Base-by-base conservation (phyloP, 1,139 yeast genomes). In the Suhomyces taliae region DNA sequence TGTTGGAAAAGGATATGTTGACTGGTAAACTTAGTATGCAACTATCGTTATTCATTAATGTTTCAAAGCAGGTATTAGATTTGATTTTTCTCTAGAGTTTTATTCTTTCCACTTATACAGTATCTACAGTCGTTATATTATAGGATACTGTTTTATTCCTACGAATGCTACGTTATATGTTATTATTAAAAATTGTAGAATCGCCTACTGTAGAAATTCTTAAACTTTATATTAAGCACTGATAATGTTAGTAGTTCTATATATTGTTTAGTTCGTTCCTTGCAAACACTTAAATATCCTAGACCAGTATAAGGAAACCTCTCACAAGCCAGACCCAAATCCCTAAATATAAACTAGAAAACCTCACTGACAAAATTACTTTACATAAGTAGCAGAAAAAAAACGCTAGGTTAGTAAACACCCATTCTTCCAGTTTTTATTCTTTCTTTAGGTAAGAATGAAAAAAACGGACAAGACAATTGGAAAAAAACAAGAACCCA, bases 1-100 rank as follows among this genome's bases (percentile, higher is more conserved):
- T 19, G 70, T 86, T 33, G 86, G 85, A 6, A 77, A 87, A 48
- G 79, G 76, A 37, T 81, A 74, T 57, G 75, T 86, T 39, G 83
- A 82, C 7, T 87, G 93, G 93, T 55, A 45, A 43, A 32, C 32
- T 27, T 32, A 40, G 12, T 4, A 24, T 15, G 27, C 27, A 24
- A 14, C n/a, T 11, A 19, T 19, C 24, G 24, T 4, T 31, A 15
- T 11, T 27, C 8, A 27, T n/a, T 7, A 37, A 15, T 27, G 27
- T 27, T 10, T 15, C 35, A 27, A 31, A 14, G 24, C 34, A 19
- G 24, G 26, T 39, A 41, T 39, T 36, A 19, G 24, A 19, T 19
- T 19, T 19, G 24, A 19, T 19, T 19, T 19, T 19, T 19, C 24
- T 19, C 24, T 6, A 19, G 24, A 19, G 24, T 4, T 19, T 19